Conservation (phyloP, 225 moss, liverwort and hornwort species). For the Polytrichum commune region DNA sequence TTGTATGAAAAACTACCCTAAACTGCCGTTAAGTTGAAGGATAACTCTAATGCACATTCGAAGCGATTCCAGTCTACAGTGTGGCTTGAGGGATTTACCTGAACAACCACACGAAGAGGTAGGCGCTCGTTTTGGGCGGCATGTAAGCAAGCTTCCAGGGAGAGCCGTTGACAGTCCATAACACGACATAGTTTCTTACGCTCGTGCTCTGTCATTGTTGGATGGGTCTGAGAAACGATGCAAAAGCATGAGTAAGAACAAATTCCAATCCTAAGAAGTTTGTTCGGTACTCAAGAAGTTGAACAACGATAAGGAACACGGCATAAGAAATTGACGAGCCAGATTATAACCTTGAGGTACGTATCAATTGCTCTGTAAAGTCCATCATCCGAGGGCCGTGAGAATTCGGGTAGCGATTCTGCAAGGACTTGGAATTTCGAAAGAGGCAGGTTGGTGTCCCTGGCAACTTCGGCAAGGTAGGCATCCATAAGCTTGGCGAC, state of each 20-base stretch:
- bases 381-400: constrained; percentile 70
- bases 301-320: neutral
- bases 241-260: too few relatives aligned
- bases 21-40: too few relatives aligned
- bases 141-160: constrained; percentile 59
- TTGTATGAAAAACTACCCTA: too few relatives aligned
- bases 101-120: constrained; percentile 54
- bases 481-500: constrained; percentile 82
- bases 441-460: constrained; percentile 66
- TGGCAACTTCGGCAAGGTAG: constrained; percentile 87
- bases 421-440: constrained; percentile 70
- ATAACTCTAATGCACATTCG: too few relatives aligned
- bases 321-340: too few relatives aligned
- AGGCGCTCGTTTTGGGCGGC: constrained; percentile 60
- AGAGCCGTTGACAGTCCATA: constrained; percentile 54
- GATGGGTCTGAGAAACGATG: constrained; percentile 38
- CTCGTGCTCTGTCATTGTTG: constrained; percentile 41
- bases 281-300: too few relatives aligned
- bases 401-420: constrained; percentile 63
- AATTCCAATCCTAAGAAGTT: too few relatives aligned
- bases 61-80: too few relatives aligned
- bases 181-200: constrained; percentile 50
- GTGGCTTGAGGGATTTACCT: constrained; percentile 12
- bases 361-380: constrained; percentile 91
- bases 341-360: constrained; percentile 67